phyloP scores from a whole-genome alignment of 768 basidiomycete species.

The Megacollybia marginata region DNA sequence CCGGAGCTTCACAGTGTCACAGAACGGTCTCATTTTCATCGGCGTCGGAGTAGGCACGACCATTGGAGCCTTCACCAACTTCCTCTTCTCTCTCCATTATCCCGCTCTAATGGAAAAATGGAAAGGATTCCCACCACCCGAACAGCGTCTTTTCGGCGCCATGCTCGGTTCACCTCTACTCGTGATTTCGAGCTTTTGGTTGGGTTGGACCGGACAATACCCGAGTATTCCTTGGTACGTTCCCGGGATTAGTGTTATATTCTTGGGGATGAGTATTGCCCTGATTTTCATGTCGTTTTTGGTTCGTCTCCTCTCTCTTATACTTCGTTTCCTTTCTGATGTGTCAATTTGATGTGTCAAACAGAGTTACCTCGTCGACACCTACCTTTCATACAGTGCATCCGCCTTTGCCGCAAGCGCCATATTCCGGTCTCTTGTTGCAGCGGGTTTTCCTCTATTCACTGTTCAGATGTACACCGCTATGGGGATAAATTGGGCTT shows the following conservation, averaged over 20 bases:
- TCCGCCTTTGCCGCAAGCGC: conserved; percentile 49
- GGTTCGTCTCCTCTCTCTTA: conserved; percentile 25
- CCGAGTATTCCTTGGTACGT: conserved; percentile 29
- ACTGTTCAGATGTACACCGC: conserved; percentile 36
- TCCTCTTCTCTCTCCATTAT: conserved; percentile 21
- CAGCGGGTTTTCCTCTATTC: conserved; percentile 35
- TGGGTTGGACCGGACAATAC: conserved; percentile 30
- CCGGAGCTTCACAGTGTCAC: conserved; percentile 26
- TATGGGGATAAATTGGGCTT: conserved; percentile 14
- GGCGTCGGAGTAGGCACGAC: conserved; percentile 28
- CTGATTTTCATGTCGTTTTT: conserved; percentile 58
- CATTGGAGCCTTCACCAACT: conserved; percentile 18
- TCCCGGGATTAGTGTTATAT: conserved; percentile 23
- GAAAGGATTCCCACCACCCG: conserved; percentile 32
- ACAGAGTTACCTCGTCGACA: neutral
- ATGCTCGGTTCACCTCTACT: conserved; percentile 27
- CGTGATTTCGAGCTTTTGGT: conserved; percentile 30
- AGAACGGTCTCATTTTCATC: conserved; percentile 32
- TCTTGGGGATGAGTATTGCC: conserved; percentile 18
- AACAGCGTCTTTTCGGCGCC: conserved; percentile 29
- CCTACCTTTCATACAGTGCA: conserved; percentile 40
- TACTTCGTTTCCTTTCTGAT: neutral
- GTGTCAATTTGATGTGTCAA: neutral
- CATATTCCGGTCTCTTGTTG: conserved; percentile 27
- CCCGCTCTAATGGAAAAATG: conserved; percentile 24